These are phyloP conservation scores for Auriscalpium orientale DNA, from an alignment of 768 basidiomycete species.

Conservation along the genomic window DNA sequence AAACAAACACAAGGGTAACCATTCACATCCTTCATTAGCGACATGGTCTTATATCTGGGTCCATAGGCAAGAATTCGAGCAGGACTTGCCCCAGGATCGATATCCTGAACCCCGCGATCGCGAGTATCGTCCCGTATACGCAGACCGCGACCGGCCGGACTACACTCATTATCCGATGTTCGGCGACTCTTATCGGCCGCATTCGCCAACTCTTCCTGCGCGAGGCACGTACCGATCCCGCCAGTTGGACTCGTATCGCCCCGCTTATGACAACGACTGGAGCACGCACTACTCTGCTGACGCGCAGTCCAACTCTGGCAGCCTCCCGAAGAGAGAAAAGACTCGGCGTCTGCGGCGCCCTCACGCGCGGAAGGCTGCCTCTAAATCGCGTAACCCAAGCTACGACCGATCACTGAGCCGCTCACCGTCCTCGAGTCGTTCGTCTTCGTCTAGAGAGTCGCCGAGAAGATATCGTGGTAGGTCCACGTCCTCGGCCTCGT, in stretches of 20 bases:
- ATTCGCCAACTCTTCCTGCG: constrained; percentile 25
- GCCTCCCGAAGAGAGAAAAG: not conserved
- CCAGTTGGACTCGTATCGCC: constrained; percentile 44
- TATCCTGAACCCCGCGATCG: too few relatives aligned
- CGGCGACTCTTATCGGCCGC: constrained; percentile 24
- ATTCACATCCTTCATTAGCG: not conserved
- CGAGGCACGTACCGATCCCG: constrained; percentile 33
- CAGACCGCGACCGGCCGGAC: not conserved
- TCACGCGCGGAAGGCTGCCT: not conserved
- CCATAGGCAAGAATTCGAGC: not conserved
- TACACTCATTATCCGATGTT: not conserved
- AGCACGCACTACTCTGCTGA: constrained; percentile 22
- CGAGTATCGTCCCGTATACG: not conserved
- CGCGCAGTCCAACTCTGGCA: constrained; percentile 13
- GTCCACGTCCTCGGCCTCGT: not conserved
- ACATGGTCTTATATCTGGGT: not conserved
- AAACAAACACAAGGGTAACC: constrained; percentile 49
- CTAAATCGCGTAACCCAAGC: not conserved
- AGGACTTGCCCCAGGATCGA: not conserved
- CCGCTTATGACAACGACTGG: constrained; percentile 24
- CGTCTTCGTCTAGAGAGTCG: not conserved
- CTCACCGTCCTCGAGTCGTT: not conserved
- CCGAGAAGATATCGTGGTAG: not conserved
- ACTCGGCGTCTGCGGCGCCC: not conserved
- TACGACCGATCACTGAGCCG: not conserved